Percentiles rank a stretch among this genome's conserved stretches.
phyloP scores from a whole-genome alignment of 305 asterid species.

The Plantago coronopus region DNA sequence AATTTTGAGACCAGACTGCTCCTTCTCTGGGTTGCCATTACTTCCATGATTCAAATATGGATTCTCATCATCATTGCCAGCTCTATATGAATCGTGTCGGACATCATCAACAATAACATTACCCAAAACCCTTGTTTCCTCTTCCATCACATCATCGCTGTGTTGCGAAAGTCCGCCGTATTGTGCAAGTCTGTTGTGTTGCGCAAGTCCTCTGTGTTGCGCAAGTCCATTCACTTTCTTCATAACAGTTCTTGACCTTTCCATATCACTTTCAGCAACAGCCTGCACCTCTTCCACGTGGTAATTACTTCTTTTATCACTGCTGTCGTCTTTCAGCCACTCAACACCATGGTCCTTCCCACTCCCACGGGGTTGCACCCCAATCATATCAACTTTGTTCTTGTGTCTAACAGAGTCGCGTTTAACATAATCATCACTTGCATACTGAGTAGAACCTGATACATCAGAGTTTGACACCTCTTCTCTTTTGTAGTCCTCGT shows the following conservation, averaged over 20 bases:
- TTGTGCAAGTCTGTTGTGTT: no score
- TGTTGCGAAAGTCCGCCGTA: no score
- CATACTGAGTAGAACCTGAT: slow-evolving; percentile 16
- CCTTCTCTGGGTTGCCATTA: background rate
- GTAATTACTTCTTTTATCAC: background rate
- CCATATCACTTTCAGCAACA: background rate
- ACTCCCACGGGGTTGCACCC: background rate
- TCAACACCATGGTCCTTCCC: background rate
- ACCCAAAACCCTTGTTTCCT: background rate
- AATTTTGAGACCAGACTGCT: background rate
- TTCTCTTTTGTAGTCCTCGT: slow-evolving; percentile 25
- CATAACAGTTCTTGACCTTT: background rate
- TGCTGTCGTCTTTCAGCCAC: no score
- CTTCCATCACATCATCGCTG: background rate
- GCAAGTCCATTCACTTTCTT: slow-evolving; percentile 3
- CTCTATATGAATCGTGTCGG: background rate
- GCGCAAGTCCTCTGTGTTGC: background rate
- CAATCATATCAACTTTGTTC: background rate
- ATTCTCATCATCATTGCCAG: background rate
- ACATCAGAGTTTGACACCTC: slow-evolving; percentile 24
- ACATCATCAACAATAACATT: no score
- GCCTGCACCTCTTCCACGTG: background rate
- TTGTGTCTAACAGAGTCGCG: background rate
- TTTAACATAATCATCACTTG: slow-evolving; percentile 17
- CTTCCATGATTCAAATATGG: no score